Conservation (phyloP, 768 basidiomycete species). For the Aureoboletus auriporus region DNA sequence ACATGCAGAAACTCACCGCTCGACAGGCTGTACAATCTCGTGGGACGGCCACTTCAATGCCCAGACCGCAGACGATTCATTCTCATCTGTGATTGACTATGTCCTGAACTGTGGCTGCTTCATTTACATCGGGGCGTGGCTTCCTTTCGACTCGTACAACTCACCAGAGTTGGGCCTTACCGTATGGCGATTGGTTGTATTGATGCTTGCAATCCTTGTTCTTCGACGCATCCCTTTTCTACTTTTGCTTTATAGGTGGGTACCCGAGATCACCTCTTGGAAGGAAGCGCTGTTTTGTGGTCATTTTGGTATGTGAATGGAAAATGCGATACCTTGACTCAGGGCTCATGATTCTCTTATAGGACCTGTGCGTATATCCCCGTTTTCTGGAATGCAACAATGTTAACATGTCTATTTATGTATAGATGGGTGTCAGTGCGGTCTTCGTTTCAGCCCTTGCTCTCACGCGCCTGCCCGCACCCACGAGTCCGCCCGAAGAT, state of each 20-base stretch:
- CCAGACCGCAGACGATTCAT: slow-evolving; percentile 80
- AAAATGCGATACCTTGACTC: not conserved
- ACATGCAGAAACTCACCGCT: not conserved
- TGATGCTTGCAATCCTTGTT: slow-evolving; percentile 65
- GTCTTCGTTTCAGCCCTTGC: slow-evolving; percentile 84
- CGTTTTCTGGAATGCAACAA: not conserved
- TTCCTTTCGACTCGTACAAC: slow-evolving; percentile 62
- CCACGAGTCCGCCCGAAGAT: slow-evolving; percentile 55
- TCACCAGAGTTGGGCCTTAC: slow-evolving; percentile 53
- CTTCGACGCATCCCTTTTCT: slow-evolving; percentile 81
- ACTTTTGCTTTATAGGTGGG: slow-evolving; percentile 71
- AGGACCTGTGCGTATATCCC: slow-evolving; percentile 49
- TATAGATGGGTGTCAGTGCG: slow-evolving; percentile 87
- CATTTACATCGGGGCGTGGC: slow-evolving; percentile 85
- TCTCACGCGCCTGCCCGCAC: slow-evolving; percentile 52
- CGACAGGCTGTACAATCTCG: slow-evolving; percentile 78
- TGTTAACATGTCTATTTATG: not conserved
- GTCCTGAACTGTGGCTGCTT: slow-evolving; percentile 79
- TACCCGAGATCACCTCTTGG: slow-evolving; percentile 85
- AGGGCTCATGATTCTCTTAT: slow-evolving; percentile 3
- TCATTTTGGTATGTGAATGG: slow-evolving; percentile 65
- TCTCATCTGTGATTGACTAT: slow-evolving; percentile 89
- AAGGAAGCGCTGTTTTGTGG: slow-evolving; percentile 87
- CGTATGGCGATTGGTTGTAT: slow-evolving; percentile 66
- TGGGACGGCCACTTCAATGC: slow-evolving; percentile 86